A percentile compares a stretch with the other conserved stretches of the same genome.
phyloP scores from a whole-genome alignment of 768 basidiomycete genomes.

The Panellus pusillus region DNA sequence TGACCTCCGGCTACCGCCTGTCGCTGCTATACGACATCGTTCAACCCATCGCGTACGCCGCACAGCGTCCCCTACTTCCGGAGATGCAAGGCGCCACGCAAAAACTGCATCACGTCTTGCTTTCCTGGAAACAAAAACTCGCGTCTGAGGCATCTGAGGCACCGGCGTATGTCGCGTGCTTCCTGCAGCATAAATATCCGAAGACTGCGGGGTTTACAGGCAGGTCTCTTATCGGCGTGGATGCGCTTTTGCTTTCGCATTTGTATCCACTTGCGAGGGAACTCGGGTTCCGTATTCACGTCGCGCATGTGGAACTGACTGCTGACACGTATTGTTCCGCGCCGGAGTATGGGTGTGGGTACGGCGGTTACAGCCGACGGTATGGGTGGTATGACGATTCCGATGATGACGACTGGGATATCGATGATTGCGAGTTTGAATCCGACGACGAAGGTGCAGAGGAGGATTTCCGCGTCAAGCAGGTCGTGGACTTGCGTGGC shows the following conservation, averaged over 20 bases:
- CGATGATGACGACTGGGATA: background rate
- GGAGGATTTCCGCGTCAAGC: background rate
- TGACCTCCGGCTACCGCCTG: slow-evolving; percentile 14
- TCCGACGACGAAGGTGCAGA: background rate
- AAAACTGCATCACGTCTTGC: slow-evolving; percentile 15
- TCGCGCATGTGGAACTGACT: slow-evolving; percentile 11
- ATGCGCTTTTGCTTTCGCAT: slow-evolving; percentile 19
- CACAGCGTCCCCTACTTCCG: slow-evolving; percentile 10
- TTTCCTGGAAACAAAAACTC: slow-evolving; percentile 17
- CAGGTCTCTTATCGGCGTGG: slow-evolving; percentile 12
- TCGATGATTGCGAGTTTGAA: slow-evolving; percentile 15
- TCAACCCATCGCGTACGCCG: slow-evolving; percentile 7
- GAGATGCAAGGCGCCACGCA: slow-evolving; percentile 17
- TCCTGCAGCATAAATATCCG: slow-evolving; percentile 12
- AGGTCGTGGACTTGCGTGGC: slow-evolving; percentile 8
- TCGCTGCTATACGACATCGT: slow-evolving; percentile 18
- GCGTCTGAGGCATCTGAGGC: background rate
- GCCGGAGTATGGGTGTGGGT: background rate
- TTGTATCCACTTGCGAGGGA: slow-evolving; percentile 18
- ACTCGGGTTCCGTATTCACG: slow-evolving; percentile 16
- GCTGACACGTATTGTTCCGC: background rate
- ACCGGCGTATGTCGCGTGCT: slow-evolving; percentile 9
- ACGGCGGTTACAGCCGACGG: background rate
- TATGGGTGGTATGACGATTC: background rate
- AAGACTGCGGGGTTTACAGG: slow-evolving; percentile 10